Conservation (phyloP, 495 filamentous ascomycete genomes). For the Parachaetomium inaequale region DNA sequence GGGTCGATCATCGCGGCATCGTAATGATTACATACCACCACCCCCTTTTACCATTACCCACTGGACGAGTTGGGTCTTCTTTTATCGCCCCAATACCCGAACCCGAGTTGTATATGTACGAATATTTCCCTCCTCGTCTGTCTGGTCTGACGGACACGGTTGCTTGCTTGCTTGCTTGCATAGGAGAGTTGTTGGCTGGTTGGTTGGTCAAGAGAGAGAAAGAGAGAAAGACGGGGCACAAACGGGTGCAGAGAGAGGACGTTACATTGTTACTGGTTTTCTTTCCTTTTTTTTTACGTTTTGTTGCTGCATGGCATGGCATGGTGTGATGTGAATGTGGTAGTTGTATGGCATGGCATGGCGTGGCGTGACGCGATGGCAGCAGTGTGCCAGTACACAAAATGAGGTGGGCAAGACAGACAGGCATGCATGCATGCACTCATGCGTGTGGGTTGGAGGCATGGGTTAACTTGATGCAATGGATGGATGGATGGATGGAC, state of each 20-base stretch:
- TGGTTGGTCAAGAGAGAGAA: neutral
- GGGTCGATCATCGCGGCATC: neutral
- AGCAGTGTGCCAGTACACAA: too few species aligned
- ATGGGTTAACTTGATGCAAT: too few species aligned
- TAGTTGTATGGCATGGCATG: neutral
- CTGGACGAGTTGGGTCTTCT: neutral
- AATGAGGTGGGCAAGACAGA: neutral
- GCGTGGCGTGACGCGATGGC: too few species aligned
- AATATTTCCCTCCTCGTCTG: constrained; percentile 7
- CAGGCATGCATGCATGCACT: too few species aligned
- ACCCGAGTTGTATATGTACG: constrained; percentile 18
- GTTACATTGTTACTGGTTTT: neutral
- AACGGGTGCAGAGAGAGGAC: neutral
- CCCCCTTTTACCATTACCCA: neutral
- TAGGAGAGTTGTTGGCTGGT: neutral
- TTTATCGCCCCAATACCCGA: neutral
- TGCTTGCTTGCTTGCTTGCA: neutral
- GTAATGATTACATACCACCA: neutral
- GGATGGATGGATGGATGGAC: too few species aligned
- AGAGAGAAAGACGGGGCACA: neutral
- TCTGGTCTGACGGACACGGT: neutral
- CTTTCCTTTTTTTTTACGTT: neutral
- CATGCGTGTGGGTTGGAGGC: too few species aligned
- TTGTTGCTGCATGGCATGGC: constrained; percentile 6
- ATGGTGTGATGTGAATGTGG: neutral